Evolutionary conservation across 2,329 filamentous ascomycete species (phyloP).

Genomic region (Cercospora sp.): DNA sequence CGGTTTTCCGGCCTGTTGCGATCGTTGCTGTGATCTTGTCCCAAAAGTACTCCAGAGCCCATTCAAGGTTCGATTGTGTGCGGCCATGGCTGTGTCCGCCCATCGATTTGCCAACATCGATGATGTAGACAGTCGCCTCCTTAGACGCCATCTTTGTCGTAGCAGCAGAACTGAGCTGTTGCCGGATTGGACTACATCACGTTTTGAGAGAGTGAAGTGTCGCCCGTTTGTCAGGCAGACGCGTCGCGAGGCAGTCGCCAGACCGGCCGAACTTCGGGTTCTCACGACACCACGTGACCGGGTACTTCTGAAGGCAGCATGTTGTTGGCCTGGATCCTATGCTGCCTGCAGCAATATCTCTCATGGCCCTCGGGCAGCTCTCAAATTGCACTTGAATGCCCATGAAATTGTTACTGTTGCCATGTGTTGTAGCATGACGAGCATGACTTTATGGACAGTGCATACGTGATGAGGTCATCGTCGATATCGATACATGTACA

Average conservation of each 20-base stretch:
- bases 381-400: neutral
- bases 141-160: slow-evolving; percentile 74
- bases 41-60: slow-evolving; percentile 89
- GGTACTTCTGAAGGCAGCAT: neutral
- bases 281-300: neutral
- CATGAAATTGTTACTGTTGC: neutral
- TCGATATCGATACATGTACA: neutral
- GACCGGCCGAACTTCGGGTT: neutral
- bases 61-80: slow-evolving; percentile 78
- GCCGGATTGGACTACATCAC: neutral
- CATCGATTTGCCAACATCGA: slow-evolving; percentile 89
- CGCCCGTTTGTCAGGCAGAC: neutral
- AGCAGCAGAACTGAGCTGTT: neutral
- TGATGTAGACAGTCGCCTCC: slow-evolving; percentile 86
- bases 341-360: neutral
- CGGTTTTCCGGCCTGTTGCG: slow-evolving; percentile 70
- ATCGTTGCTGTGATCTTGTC: slow-evolving; percentile 80
- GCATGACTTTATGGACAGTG: neutral
- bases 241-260: slow-evolving; percentile 4
- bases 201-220: neutral
- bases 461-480: neutral
- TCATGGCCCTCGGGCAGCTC: neutral
- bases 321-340: neutral
- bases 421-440: neutral
- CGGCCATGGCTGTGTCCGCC: slow-evolving; percentile 69